Conservation (phyloP, 1,284 basidiomycete species). For the Melampsora larici-populina region DNA sequence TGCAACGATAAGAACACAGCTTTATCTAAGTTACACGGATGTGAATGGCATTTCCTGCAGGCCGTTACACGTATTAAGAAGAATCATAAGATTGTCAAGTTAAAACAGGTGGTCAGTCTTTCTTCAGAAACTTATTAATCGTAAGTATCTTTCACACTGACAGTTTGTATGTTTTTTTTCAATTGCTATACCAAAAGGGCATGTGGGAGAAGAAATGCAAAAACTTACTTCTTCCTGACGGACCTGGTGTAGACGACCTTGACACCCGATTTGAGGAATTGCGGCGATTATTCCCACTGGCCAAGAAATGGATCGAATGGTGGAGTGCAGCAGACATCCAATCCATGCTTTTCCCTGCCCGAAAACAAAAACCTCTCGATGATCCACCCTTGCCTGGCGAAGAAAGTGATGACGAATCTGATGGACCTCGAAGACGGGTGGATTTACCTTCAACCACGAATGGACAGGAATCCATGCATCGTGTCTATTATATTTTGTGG, state of each 20-base stretch:
- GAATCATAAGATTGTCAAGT: neutral
- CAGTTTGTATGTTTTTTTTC: too few relatives aligned
- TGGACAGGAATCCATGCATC: too few relatives aligned
- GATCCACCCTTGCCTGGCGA: neutral
- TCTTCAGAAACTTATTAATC: neutral
- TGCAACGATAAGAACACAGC: neutral
- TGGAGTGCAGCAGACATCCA: too few relatives aligned
- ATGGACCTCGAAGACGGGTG: too few relatives aligned
- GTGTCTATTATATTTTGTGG: constrained; percentile 17
- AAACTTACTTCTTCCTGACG: too few relatives aligned
- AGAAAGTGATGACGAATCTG: neutral
- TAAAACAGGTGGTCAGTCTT: neutral
- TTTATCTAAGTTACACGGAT: neutral
- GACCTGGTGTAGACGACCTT: neutral
- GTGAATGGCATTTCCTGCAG: too few relatives aligned
- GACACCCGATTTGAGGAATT: neutral
- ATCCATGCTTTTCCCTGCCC: neutral
- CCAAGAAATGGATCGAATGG: constrained; percentile 7
- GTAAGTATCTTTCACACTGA: too few relatives aligned
- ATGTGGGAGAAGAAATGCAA: too few relatives aligned
- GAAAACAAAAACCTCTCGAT: neutral
- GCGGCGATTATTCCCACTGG: neutral
- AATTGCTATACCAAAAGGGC: too few relatives aligned
- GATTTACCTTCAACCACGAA: neutral
- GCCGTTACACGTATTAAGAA: neutral